phyloP scores from a whole-genome alignment of 2,329 filamentous ascomycete genomes.

The Plectosphaerella cucumerina region DNA sequence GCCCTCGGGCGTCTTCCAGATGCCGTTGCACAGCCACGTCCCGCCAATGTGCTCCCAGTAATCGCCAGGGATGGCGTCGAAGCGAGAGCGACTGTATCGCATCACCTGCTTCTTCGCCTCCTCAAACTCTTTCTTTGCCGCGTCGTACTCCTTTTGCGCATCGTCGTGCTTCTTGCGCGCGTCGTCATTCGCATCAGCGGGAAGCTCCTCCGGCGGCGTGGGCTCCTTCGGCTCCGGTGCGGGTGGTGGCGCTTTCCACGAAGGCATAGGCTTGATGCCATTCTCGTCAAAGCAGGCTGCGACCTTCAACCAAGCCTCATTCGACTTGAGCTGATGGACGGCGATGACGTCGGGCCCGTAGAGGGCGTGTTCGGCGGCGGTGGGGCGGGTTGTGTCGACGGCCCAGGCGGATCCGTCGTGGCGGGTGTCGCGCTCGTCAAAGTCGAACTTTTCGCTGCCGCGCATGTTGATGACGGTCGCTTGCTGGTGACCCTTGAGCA shows the following conservation, averaged over 20 bases:
- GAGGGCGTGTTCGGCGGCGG: constrained; percentile 20
- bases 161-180: no score
- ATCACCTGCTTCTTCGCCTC: constrained; percentile 16
- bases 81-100: constrained; percentile 9
- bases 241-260: constrained; percentile 25
- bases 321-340: constrained; percentile 22
- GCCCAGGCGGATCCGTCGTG: constrained; percentile 23
- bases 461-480: constrained; percentile 22
- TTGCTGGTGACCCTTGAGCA: constrained; percentile 19
- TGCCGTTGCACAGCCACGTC: background rate
- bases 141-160: no score
- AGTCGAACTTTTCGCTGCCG: constrained; percentile 25
- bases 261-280: constrained; percentile 17
- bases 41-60: background rate
- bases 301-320: constrained; percentile 20
- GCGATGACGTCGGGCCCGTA: constrained; percentile 16
- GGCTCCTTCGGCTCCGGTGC: no score
- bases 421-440: constrained; percentile 19
- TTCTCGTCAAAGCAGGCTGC: constrained; percentile 22
- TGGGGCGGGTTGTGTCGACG: constrained; percentile 16
- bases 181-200: no score
- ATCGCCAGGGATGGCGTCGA: constrained; percentile 17
- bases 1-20: background rate
- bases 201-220: no score
- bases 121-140: constrained; percentile 3